Base-by-base conservation (phyloP, 2,329 filamentous ascomycete genomes). In the Sporothrix sp. region DNA sequence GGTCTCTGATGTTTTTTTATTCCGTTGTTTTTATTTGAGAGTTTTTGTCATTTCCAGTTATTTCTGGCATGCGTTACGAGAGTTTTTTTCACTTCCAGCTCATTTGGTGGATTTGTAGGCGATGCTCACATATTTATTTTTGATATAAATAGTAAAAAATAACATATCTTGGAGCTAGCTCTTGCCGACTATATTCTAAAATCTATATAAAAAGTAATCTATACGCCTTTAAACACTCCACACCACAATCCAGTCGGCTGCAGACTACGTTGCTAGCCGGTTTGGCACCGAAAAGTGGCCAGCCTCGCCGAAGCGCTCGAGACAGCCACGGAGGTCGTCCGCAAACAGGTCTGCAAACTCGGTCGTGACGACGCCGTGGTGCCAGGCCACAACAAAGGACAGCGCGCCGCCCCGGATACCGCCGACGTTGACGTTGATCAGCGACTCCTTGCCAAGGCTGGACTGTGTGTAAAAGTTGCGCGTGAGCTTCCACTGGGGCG, bases 401-500 rank as follows among this genome's bases (percentile, higher is more conserved):
- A 80, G 54, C 0, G 60, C 60, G 0, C 67, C 68, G 0, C 63
- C 67, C 1, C 59, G 60, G 2, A 75, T 67, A n/a, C 72, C 74
- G 7, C 68, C 68, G 2, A 74, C 67, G 52, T 71, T 76, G 21
- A 78, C 52, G 1, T 59, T 61, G 3, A 80, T 57, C 0, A 71
- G 68, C 1, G 69, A 56, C 0, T 73, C 71, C 1, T 65, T 62
- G 4, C 71, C 63, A 52, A 67, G 68, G 21, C 71, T 67, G 0
- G 72, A 68, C 52, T 78, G 76, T 0, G 71, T 68, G 58, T 79
- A 78, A 13, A 77, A 56, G 16, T 67, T 60, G n/a, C 72, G 67
- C 4, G 66, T 64, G 21, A 77, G 66, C 3, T 54, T 57, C 67
- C 68, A 70, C 3, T 40, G 51, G 1, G 37, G 50, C 54, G 6